Percentiles rank a stretch among this genome's conserved stretches.
These are phyloP conservation scores for Aureobasidium zeae DNA, from an alignment of 2,329 filamentous ascomycete species.

Conservation along the genomic window DNA sequence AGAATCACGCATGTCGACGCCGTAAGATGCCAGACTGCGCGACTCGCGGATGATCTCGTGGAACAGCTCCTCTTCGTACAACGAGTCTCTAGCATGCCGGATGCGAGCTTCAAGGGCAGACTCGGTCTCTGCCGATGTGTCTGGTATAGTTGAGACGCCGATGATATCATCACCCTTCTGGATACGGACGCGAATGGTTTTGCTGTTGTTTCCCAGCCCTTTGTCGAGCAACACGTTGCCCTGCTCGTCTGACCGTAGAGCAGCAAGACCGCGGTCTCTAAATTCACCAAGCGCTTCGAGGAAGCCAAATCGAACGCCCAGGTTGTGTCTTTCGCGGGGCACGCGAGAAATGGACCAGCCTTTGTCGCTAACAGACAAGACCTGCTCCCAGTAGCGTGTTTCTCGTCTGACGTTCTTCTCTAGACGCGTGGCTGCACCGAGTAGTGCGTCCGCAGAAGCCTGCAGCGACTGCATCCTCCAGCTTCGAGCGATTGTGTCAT, in stretches of 20 bases:
- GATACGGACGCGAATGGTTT: conserved; percentile 59
- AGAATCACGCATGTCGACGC: conserved; percentile 53
- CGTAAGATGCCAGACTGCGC: conserved; percentile 59
- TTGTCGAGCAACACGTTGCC: conserved; percentile 68
- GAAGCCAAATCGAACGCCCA: conserved; percentile 86
- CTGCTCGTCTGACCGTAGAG: conserved; percentile 63
- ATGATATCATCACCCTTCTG: conserved; percentile 48
- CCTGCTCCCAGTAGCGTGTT: conserved; percentile 79
- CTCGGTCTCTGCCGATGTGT: conserved; percentile 38
- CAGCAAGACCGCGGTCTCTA: conserved; percentile 66
- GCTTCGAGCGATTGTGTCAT: conserved; percentile 48
- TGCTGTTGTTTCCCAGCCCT: conserved; percentile 46
- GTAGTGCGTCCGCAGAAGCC: conserved; percentile 61
- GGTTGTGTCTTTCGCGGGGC: conserved; percentile 60
- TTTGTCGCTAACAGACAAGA: conserved; percentile 68
- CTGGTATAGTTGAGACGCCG: conserved; percentile 42
- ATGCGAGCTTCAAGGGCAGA: conserved; percentile 58
- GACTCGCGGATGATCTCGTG: conserved; percentile 80
- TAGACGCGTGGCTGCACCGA: conserved; percentile 62
- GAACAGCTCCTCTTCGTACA: conserved; percentile 81
- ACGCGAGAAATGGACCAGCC: conserved; percentile 81
- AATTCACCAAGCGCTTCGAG: conserved; percentile 57
- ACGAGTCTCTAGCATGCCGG: conserved; percentile 64
- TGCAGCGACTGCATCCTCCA: conserved; percentile 73
- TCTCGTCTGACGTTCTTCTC: conserved; percentile 71